These are phyloP conservation scores for Alternaria incomplexa DNA, from an alignment of 2,329 filamentous ascomycete genomes.

Conservation along the genomic window DNA sequence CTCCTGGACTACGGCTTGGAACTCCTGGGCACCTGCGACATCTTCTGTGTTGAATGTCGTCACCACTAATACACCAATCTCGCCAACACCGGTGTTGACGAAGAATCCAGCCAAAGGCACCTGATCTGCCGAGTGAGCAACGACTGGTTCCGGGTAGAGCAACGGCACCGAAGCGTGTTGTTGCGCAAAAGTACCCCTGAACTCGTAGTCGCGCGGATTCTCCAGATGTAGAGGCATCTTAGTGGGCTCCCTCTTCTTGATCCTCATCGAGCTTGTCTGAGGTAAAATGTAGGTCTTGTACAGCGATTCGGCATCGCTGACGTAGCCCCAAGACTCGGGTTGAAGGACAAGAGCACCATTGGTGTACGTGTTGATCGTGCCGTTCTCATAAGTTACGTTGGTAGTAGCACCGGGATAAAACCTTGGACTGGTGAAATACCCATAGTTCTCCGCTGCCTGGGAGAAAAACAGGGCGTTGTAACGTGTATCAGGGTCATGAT, in stretches of 20 bases:
- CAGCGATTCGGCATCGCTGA: conserved; percentile 48
- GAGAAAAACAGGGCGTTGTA: conserved; percentile 51
- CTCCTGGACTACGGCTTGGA: conserved; percentile 46
- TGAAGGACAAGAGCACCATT: conserved; percentile 41
- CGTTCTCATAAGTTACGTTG: conserved; percentile 46
- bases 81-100: conserved; percentile 48
- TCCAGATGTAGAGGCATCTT: conserved; percentile 34
- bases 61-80: conserved; percentile 56
- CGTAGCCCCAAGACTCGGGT: conserved; percentile 32
- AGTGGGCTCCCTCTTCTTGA: conserved; percentile 35
- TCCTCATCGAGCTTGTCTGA: conserved; percentile 13
- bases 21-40: conserved; percentile 32
- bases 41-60: conserved; percentile 48
- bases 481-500: conserved; percentile 51
- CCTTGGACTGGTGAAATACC: conserved; percentile 38
- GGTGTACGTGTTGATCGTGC: conserved; percentile 35
- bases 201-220: conserved; percentile 37
- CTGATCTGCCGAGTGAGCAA: conserved; percentile 38
- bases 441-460: conserved; percentile 38
- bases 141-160: conserved; percentile 46
- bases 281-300: conserved; percentile 46
- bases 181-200: conserved; percentile 25
- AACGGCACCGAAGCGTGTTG: conserved; percentile 31
- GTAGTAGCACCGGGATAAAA: conserved; percentile 41
- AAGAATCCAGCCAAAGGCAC: conserved; percentile 56